Conservation (phyloP, 305 asterid genomes). For the Rubia tinctorum region DNA sequence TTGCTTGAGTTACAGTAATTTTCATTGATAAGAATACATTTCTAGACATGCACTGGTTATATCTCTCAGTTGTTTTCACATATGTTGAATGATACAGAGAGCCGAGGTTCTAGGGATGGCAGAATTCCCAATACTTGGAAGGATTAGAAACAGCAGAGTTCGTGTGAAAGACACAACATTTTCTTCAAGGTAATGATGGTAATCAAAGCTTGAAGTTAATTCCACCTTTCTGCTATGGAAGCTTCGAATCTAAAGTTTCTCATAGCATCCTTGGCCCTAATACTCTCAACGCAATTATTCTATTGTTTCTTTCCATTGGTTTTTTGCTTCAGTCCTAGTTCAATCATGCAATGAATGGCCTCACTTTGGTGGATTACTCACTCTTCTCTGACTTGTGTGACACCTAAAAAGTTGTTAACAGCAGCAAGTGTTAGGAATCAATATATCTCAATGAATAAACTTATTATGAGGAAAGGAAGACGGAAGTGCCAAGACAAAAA, state of each 20-base stretch:
- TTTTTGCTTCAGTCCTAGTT: not conserved
- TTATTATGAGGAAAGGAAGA: not conserved
- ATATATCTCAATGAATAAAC: constrained; percentile 1
- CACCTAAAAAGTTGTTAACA: not conserved
- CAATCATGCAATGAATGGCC: constrained; percentile 4
- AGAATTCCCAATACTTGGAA: constrained; percentile 91
- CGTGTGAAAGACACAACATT: constrained; percentile 86
- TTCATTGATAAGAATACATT: not conserved
- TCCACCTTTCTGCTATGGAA: not conserved
- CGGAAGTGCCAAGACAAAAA: not conserved
- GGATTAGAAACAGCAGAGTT: constrained; percentile 84
- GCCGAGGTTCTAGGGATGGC: constrained; percentile 82
- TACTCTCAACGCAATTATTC: not conserved
- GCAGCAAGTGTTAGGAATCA: not conserved
- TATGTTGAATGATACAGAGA: constrained; percentile 47
- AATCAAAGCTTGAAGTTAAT: constrained; percentile 18
- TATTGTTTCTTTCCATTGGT: not conserved
- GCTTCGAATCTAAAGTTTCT: not conserved
- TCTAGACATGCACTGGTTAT: not conserved
- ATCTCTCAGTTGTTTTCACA: constrained; percentile 11
- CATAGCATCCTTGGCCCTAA: not conserved
- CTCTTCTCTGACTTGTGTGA: not conserved
- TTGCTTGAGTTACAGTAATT: not conserved
- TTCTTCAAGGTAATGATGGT: constrained; percentile 89
- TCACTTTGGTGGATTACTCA: not conserved